Evolutionary conservation across 2,329 filamentous ascomycete species (phyloP), one percentile per base, ranked within the genome.

Genomic region (Periconia sp.): DNA sequence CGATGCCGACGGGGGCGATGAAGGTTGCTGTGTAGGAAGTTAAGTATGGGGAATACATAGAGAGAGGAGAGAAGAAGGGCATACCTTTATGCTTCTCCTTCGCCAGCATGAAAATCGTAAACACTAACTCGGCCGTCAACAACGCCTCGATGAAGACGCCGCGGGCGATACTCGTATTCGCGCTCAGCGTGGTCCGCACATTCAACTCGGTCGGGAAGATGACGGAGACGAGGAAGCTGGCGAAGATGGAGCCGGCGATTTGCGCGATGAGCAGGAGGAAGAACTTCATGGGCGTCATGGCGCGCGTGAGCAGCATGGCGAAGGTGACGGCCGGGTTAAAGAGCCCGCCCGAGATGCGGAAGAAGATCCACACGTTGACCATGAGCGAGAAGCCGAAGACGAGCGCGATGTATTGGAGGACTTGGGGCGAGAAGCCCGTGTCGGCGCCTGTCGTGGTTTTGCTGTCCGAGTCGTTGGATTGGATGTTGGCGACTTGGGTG

Each of bases 1-100:
- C 89, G 63, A 91, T 89, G 10, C 85, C 86, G 3, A 90, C 74
- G 0, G 88, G 87, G 0, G 87, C 87, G 3, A 90, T 73, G 65
- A 82, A 88, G 0, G 87, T 90, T 2, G 83, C 84, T 47, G 11
- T 27, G 9, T 19, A 6, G 5, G 18, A 20, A 45, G n/a, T 31
- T 30, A 44, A 30, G 5, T 13, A 43, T n/a, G 7, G 18, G 11
- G 13, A 30, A 31, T 3, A 15, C 2, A 19, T 9, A 15, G 37
- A 19, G 27, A 13, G 6, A 20, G 11, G 35, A 33, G 15, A 6
- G n/a, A 1, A 49, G n/a, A n/a, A n/a, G n/a, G n/a, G n/a, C 54
- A 18, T 46, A 62, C 59, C 57, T 46, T 84, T 84, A 66, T 90
- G 86, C 75, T 90, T 90, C 70, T 89, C 86, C 15, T 84, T 82